phyloP scores from a whole-genome alignment of 2,329 filamentous ascomycete species.

The Stenocarpella maydis region DNA sequence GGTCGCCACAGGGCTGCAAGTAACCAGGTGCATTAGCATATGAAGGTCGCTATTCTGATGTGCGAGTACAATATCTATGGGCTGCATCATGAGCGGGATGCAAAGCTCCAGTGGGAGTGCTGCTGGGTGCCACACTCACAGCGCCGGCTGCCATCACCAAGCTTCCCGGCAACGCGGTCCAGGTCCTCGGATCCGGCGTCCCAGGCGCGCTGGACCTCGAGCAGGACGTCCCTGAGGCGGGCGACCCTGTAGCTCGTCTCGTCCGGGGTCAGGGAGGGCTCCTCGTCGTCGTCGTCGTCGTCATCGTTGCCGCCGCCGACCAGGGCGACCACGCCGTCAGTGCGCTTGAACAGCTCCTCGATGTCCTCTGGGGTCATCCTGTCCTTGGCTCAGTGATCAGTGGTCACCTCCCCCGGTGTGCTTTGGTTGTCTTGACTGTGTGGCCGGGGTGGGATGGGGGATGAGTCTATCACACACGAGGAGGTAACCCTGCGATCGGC shows the following conservation, averaged over 20 bases:
- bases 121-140: conserved; percentile 56
- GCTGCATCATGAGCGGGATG: neutral
- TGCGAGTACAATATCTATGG: neutral
- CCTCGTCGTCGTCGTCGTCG: conserved; percentile 41
- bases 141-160: conserved; percentile 64
- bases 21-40: conserved; percentile 22
- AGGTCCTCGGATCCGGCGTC: conserved; percentile 51
- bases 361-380: conserved; percentile 50
- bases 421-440: too few species aligned
- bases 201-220: conserved; percentile 51
- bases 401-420: too few species aligned
- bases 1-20: conserved; percentile 62
- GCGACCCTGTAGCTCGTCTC: conserved; percentile 37
- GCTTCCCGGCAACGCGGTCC: conserved; percentile 57
- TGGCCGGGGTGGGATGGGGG: conserved; percentile 1
- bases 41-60: neutral
- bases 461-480: too few species aligned
- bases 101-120: neutral
- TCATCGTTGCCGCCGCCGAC: conserved; percentile 32
- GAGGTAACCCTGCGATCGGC: too few species aligned
- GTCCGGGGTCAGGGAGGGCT: conserved; percentile 35
- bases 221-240: conserved; percentile 49
- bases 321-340: conserved; percentile 43
- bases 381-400: too few species aligned
- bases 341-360: conserved; percentile 46